Percentiles rank a stretch among this genome's conserved stretches.
These are phyloP conservation scores for Sporothrix globosa DNA, from an alignment of 2,329 filamentous ascomycete genomes.

Conservation along the genomic window DNA sequence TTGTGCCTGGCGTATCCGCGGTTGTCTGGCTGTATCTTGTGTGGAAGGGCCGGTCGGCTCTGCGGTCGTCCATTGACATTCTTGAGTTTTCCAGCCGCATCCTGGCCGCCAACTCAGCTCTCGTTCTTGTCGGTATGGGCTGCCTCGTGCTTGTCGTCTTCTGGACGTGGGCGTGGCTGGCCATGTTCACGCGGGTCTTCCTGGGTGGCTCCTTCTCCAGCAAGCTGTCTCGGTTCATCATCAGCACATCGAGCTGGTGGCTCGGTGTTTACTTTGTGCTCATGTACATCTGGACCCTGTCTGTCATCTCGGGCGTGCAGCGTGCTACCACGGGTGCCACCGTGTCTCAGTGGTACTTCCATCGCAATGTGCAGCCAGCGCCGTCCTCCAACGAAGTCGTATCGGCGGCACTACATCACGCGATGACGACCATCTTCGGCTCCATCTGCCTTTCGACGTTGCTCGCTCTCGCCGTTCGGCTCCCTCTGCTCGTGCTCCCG, in stretches of 20 bases:
- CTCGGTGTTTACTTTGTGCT: conserved; percentile 88
- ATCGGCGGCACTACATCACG: conserved; percentile 77
- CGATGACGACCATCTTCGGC: conserved; percentile 83
- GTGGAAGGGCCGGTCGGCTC: conserved; percentile 75
- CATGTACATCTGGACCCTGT: conserved; percentile 93
- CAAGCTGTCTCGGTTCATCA: conserved; percentile 68
- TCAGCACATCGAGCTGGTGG: conserved; percentile 91
- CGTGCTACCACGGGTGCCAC: conserved; percentile 90
- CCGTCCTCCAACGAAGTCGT: conserved; percentile 82
- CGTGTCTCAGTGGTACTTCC: conserved; percentile 99
- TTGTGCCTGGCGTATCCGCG: conserved; percentile 73
- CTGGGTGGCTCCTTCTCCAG: conserved; percentile 83
- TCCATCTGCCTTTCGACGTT: conserved; percentile 89
- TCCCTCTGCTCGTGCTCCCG: conserved; percentile 84
- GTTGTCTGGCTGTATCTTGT: conserved; percentile 83
- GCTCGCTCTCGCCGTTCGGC: conserved; percentile 75
- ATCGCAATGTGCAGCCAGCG: conserved; percentile 78
- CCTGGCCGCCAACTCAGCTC: conserved; percentile 77
- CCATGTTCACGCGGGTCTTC: conserved; percentile 95
- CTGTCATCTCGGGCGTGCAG: conserved; percentile 84
- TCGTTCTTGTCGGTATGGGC: conserved; percentile 81
- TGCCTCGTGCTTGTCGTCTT: conserved; percentile 74
- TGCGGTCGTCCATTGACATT: conserved; percentile 82
- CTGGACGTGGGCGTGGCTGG: conserved; percentile 96
- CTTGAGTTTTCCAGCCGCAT: conserved; percentile 92